Conservation (phyloP, 2,329 filamentous ascomycete genomes). For the Lasiodiplodia sp. region DNA sequence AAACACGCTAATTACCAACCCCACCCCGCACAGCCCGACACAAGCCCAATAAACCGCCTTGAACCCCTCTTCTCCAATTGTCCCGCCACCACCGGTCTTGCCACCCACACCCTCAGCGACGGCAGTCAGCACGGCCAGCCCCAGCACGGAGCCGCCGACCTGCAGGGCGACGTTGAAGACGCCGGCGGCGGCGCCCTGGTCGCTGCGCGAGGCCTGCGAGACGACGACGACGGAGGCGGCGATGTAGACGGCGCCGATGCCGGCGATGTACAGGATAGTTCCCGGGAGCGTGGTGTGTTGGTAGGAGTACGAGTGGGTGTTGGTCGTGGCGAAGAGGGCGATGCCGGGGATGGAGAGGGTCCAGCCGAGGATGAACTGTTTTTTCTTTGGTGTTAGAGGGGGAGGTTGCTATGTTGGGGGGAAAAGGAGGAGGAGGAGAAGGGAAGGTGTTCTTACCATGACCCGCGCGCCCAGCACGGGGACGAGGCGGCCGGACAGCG, state of each 20-base stretch:
- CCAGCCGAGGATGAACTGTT: slow-evolving; percentile 25
- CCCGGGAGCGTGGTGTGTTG: slow-evolving; percentile 27
- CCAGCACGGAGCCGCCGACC: slow-evolving; percentile 26
- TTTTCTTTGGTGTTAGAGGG: too few species aligned
- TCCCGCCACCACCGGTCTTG: not conserved
- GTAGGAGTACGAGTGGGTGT: not conserved
- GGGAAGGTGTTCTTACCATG: not conserved
- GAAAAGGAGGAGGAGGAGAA: not conserved
- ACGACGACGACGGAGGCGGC: slow-evolving; percentile 28
- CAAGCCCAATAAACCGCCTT: slow-evolving; percentile 24
- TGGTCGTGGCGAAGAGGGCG: slow-evolving; percentile 24
- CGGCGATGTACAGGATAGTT: slow-evolving; percentile 27
- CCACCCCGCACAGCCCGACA: slow-evolving; percentile 4
- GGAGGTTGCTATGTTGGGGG: too few species aligned
- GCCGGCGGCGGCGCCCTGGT: slow-evolving; percentile 29
- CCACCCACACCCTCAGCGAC: slow-evolving; percentile 20
- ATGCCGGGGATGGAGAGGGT: slow-evolving; percentile 19
- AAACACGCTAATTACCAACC: slow-evolving; percentile 19
- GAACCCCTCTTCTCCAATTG: slow-evolving; percentile 7
- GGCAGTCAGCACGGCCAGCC: slow-evolving; percentile 24
- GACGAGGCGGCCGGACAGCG: slow-evolving; percentile 14
- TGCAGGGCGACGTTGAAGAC: slow-evolving; percentile 31
- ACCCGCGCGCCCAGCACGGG: slow-evolving; percentile 11
- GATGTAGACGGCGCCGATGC: slow-evolving; percentile 30
- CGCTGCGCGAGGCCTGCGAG: slow-evolving; percentile 14